Conservation (phyloP, 2,329 filamentous ascomycete species). For the Truncatella angustata region DNA sequence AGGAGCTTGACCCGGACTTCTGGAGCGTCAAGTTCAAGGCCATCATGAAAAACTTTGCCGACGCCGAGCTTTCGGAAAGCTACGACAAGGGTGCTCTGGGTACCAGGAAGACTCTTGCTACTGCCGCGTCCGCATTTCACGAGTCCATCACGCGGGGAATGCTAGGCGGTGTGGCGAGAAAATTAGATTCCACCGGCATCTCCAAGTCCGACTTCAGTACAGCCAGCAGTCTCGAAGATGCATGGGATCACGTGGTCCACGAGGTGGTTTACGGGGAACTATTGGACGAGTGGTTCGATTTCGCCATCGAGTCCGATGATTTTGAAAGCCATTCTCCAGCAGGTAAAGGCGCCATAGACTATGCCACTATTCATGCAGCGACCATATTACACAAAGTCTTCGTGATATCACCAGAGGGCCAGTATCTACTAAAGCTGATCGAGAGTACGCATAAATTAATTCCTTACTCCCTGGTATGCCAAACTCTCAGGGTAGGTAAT, state of each 20-base stretch:
- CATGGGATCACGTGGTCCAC: conserved; percentile 67
- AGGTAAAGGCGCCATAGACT: conserved; percentile 64
- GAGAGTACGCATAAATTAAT: conserved; percentile 69
- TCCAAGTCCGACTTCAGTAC: conserved; percentile 27
- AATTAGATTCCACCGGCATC: neutral
- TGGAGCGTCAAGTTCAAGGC: conserved; percentile 62
- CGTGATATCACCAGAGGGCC: conserved; percentile 71
- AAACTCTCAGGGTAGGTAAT: conserved; percentile 74
- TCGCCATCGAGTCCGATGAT: conserved; percentile 57
- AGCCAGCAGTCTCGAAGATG: conserved; percentile 58
- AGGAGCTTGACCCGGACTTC: conserved; percentile 60
- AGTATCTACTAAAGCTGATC: conserved; percentile 68
- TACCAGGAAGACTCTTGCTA: conserved; percentile 71
- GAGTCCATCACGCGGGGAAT: conserved; percentile 68
- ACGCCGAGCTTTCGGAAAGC: conserved; percentile 73
- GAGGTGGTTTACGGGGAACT: conserved; percentile 67
- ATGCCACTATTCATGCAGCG: conserved; percentile 56
- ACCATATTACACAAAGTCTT: conserved; percentile 74
- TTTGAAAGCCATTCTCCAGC: conserved; percentile 63
- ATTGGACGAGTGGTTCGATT: conserved; percentile 63
- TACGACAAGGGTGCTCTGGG: conserved; percentile 78
- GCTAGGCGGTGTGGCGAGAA: conserved; percentile 55
- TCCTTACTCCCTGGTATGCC: conserved; percentile 69
- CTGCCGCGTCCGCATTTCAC: conserved; percentile 66
- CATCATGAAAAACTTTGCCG: conserved; percentile 59